Conservation (phyloP, 1,284 basidiomycete species). For the Gomphus sp. region DNA sequence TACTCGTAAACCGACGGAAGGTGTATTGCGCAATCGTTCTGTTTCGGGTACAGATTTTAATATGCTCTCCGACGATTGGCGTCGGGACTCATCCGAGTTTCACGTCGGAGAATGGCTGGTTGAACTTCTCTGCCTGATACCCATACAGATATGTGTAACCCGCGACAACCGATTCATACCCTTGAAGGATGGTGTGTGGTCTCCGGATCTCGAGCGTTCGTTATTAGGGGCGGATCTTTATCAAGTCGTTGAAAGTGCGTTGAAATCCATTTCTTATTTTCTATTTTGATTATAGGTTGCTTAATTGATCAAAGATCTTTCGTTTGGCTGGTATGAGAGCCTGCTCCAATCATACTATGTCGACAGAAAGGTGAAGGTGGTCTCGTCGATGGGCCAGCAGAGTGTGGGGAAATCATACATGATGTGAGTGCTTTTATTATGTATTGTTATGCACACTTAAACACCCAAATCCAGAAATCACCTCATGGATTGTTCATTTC, state of each 20-base stretch:
- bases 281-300: neutral
- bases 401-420: constrained; percentile 12
- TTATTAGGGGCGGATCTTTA: no score
- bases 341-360: constrained; percentile 53
- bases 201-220: no score
- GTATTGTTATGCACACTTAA: neutral
- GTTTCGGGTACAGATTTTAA: no score
- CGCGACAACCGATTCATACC: no score
- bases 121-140: no score
- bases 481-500: constrained; percentile 54
- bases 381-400: constrained; percentile 50
- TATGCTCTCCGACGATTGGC: no score
- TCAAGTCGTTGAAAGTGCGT: constrained; percentile 26
- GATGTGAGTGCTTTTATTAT: neutral
- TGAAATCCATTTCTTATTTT: neutral
- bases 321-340: constrained; percentile 60
- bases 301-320: constrained; percentile 21
- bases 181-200: no score
- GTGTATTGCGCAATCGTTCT: constrained; percentile 30
- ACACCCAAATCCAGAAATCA: constrained; percentile 40
- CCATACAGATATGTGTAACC: no score
- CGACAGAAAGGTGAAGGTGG: constrained; percentile 49
- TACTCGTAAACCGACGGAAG: constrained; percentile 43
- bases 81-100: no score
- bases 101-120: no score